These are phyloP conservation scores for Colletotrichum tropicale DNA, from an alignment of 2,329 filamentous ascomycete species.

Conservation along the genomic window DNA sequence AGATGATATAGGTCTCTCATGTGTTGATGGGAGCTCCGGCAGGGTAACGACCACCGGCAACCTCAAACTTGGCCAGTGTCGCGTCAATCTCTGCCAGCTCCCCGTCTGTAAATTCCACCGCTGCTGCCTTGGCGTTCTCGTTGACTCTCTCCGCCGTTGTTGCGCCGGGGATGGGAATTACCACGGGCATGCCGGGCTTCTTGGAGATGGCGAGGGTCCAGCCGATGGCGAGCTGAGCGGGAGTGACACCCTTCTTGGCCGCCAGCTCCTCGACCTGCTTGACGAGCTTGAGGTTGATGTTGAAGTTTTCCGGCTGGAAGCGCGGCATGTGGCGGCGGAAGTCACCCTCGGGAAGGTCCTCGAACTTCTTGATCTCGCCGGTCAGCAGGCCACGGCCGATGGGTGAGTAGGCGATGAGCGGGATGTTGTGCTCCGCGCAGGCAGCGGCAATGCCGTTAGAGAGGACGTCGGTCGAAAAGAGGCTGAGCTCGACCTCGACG, in stretches of 20 bases:
- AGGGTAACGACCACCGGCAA: conserved; percentile 55
- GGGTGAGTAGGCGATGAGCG: conserved; percentile 75
- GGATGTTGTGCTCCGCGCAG: conserved; percentile 68
- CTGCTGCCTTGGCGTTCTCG: conserved; percentile 63
- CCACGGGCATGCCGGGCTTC: conserved; percentile 56
- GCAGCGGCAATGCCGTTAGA: conserved; percentile 56
- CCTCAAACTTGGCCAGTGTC: conserved; percentile 51
- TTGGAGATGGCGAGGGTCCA: conserved; percentile 61
- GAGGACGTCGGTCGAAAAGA: conserved; percentile 53
- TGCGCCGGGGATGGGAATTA: conserved; percentile 72
- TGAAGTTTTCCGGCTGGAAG: conserved; percentile 67
- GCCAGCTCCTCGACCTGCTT: conserved; percentile 62
- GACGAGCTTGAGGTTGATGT: conserved; percentile 68
- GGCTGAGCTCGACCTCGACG: conserved; percentile 60
- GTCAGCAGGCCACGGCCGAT: conserved; percentile 64
- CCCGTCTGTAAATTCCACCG: conserved; percentile 51
- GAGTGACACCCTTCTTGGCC: conserved; percentile 61
- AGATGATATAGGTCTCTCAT: conserved; percentile 22
- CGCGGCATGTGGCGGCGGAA: conserved; percentile 53
- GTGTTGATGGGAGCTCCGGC: conserved; percentile 38
- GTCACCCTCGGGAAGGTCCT: conserved; percentile 62
- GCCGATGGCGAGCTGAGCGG: conserved; percentile 68
- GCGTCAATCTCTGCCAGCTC: conserved; percentile 57
- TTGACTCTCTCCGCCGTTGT: conserved; percentile 57
- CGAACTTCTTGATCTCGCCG: conserved; percentile 53